A percentile compares a stretch with the other conserved stretches of the same genome.
phyloP scores from a whole-genome alignment of 2,329 filamentous ascomycete genomes.

The Trichoderma breve region DNA sequence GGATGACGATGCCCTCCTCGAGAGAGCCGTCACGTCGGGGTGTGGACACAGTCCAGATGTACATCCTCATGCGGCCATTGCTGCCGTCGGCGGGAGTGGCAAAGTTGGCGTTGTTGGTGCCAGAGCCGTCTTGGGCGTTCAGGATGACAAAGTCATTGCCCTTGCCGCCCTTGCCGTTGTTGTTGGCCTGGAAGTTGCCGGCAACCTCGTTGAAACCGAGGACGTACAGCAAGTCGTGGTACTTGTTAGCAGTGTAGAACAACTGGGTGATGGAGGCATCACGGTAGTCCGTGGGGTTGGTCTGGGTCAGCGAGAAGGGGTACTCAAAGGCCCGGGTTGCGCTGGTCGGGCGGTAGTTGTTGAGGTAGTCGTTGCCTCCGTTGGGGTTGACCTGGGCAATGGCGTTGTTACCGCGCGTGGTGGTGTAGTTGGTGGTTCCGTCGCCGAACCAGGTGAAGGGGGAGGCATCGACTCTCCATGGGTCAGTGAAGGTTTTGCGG shows the following conservation, averaged over 20 bases:
- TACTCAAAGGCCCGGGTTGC: constrained; percentile 46
- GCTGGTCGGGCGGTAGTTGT: constrained; percentile 47
- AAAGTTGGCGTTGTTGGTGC: constrained; percentile 58
- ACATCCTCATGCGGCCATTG: constrained; percentile 57
- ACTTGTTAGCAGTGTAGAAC: constrained; percentile 60
- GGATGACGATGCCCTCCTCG: constrained; percentile 59
- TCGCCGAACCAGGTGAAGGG: constrained; percentile 54
- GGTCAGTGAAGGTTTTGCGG: constrained; percentile 46
- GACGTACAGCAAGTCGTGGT: constrained; percentile 57
- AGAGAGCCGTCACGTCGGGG: constrained; percentile 55
- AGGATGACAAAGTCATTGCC: constrained; percentile 54
- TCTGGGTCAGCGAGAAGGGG: constrained; percentile 36
- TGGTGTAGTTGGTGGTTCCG: constrained; percentile 48
- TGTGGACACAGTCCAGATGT: constrained; percentile 49
- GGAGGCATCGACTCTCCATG: constrained; percentile 46
- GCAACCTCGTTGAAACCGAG: constrained; percentile 58
- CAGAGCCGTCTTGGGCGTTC: constrained; percentile 55
- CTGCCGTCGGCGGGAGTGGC: constrained; percentile 52
- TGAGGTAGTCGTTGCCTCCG: constrained; percentile 37
- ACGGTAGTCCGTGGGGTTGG: constrained; percentile 42
- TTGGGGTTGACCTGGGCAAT: constrained; percentile 49
- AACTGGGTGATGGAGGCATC: constrained; percentile 58
- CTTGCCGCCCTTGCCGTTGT: constrained; percentile 51
- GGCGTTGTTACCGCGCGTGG: constrained; percentile 58
- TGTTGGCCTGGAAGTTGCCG: constrained; percentile 60